Base-by-base conservation (phyloP, 192 early-diverging fungal genomes). In the Coemansia sp. region DNA sequence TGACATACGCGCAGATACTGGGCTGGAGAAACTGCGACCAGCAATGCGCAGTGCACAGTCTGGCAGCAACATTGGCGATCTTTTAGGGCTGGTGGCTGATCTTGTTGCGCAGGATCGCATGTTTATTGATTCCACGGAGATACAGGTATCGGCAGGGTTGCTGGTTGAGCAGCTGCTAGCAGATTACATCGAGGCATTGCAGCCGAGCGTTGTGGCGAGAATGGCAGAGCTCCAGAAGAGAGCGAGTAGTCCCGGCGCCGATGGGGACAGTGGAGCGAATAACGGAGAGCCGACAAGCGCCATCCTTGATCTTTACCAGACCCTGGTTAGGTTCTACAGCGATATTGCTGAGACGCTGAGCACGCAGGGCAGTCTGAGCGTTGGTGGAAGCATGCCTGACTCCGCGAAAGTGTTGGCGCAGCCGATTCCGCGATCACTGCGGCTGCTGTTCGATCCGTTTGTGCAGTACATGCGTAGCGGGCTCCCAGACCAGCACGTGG, bases 401-500 rank as follows among this genome's bases (percentile, higher is more conserved):
- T 15, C 13, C 2, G 39, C 40, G 1, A 25, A 28, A 7, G 7
- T 61, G 31, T 6, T 58, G 12, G 25, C 29, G 15, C 63, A 56
- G 28, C 75, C 55, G 7, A 31, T 73, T 16, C 71, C 71, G 1
- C 56, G 51, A 56, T 72, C 71, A n/a, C 59, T 79, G 31, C 42
- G 39, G 37, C 60, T 70, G 60, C 64, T 79, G n/a, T 66, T 79
- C 48, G 71, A 34, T 26, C 71, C 77, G 25, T 67, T 79, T 46
- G 49, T 64, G 5, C 59, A 49, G 5, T 70, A 35, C 34, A 64
- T 74, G 71, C 55, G 55, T 8, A 46, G 53, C 25, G 28, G 35
- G 20, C 58, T 79, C 1, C 61, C 43, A 7, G 55, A 65, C n/a
- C 26, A 30, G 0, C 72, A 74, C 15, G 56, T 63, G 15, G 56